Evolutionary conservation across 2,329 filamentous ascomycete species (phyloP), one percentile per base, ranked within the genome.

Genomic region (Myriosclerotinia scirpicola): DNA sequence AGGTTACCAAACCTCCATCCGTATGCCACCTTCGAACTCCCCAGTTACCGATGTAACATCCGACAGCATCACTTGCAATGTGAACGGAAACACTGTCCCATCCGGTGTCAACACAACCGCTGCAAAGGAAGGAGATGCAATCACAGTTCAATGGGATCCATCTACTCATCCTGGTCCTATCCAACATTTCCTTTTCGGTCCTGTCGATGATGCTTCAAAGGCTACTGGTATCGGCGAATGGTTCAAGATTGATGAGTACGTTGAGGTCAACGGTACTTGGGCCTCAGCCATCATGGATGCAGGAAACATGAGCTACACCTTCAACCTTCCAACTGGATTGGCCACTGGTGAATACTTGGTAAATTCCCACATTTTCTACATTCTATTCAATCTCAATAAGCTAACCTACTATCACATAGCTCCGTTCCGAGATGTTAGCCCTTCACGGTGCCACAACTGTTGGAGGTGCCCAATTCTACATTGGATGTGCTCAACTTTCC

Each of bases 41-140:
- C 83, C 84, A 8, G 78, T 86, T 14, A 56, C 63, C 61, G 78
- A 81, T 67, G 81, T 84, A 50, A 79, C 71, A 58, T 81, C 80
- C 59, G 74, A 79, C 65, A 80, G 81, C 71, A 81, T 85, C 68
- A 78, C 80, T 68, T 85, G 83, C 75, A 83, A 83, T 67, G 76
- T 76, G 20, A 78, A 78, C 38, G 75, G 79, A 38, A 70, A 70
- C 60, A 75, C 67, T 50, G 76, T 77, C 12, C 71, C 73, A 34
- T 70, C 71, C 1, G 75, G 75, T 52, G 75, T 78, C 22, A 68
- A 66, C n/a, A 78, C 77, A 17, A 67, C 75, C 11, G 66, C 73
- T 22, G 77, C 76, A 22, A 74, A 72, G 15, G 76, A 72, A 26
- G 77, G 76, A 30, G 77, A 77, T 68, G 72, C 69, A 36, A 78